Evolutionary conservation across 2,329 filamentous ascomycete species (phyloP).

Genomic region (Diaporthe amygdali): DNA sequence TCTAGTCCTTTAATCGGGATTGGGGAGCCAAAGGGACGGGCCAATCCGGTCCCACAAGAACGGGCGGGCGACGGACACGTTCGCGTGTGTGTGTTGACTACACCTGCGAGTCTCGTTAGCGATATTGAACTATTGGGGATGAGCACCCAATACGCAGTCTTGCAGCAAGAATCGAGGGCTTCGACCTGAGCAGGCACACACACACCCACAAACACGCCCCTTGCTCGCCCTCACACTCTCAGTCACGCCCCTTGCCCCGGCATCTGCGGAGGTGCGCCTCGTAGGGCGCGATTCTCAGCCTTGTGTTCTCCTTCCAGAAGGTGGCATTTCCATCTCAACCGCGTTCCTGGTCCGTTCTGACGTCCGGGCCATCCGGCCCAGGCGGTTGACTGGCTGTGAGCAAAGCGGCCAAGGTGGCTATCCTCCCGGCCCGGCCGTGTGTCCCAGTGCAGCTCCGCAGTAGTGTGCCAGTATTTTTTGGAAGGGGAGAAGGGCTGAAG

Average conservation of each 20-base stretch:
- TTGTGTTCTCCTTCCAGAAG: not conserved
- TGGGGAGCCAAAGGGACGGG: not conserved
- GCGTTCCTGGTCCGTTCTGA: not conserved
- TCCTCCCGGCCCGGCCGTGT: not conserved
- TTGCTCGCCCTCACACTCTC: not conserved
- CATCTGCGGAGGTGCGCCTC: not conserved
- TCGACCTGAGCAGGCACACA: not conserved
- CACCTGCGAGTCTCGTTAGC: not conserved
- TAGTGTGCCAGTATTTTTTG: not conserved
- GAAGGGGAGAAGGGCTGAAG: not conserved
- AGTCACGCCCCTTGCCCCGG: not conserved
- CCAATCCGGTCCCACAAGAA: not conserved
- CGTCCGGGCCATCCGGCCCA: not conserved
- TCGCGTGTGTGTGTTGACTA: not conserved
- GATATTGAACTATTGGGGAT: not conserved
- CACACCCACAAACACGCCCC: too few species aligned
- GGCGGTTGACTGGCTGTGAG: not conserved
- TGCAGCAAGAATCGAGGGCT: not conserved
- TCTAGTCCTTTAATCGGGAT: not conserved
- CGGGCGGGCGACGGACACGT: not conserved
- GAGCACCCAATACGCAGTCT: not conserved
- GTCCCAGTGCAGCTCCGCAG: not conserved
- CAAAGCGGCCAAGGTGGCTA: not conserved
- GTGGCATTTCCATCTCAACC: not conserved
- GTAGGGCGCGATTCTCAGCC: constrained; percentile 1